phyloP scores from a whole-genome alignment of 352 stramenopile genomes.

The Achlya hypogyna region DNA sequence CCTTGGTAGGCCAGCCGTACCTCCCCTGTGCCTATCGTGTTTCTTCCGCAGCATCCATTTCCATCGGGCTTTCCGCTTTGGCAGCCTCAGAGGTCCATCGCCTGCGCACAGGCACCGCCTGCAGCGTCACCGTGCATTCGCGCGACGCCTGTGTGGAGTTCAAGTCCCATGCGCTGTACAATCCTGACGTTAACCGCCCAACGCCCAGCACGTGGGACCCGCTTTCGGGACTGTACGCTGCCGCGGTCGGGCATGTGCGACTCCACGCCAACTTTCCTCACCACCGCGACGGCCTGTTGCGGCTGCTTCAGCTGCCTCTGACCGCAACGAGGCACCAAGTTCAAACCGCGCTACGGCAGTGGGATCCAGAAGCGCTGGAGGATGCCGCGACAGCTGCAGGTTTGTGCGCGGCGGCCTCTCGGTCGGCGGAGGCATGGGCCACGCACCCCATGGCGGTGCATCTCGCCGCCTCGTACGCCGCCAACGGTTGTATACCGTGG shows the following conservation, averaged over 20 bases:
- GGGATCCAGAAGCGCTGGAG: slow-evolving; percentile 8
- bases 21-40: slow-evolving; percentile 1
- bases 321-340: background rate
- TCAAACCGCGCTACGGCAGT: background rate
- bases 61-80: slow-evolving; percentile 5
- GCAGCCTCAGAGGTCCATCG: slow-evolving; percentile 10
- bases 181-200: background rate
- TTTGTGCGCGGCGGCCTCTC: slow-evolving; percentile 14
- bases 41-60: slow-evolving; percentile 15
- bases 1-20: background rate
- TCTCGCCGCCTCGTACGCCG: background rate
- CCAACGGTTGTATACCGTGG: slow-evolving; percentile 1
- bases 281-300: slow-evolving; percentile 11
- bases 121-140: background rate
- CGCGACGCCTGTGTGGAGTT: slow-evolving; percentile 6
- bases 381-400: background rate
- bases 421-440: background rate
- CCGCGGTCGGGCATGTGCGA: background rate
- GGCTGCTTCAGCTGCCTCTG: background rate
- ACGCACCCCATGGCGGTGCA: slow-evolving; percentile 10
- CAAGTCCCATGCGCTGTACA: background rate
- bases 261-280: slow-evolving; percentile 21
- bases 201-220: slow-evolving; percentile 13
- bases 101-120: background rate
- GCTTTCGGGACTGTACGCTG: slow-evolving; percentile 18